Percentiles rank a stretch among this genome's conserved stretches.
phyloP scores from a whole-genome alignment of 352 stramenopile genomes.

The Globisporangium paroecandrum region DNA sequence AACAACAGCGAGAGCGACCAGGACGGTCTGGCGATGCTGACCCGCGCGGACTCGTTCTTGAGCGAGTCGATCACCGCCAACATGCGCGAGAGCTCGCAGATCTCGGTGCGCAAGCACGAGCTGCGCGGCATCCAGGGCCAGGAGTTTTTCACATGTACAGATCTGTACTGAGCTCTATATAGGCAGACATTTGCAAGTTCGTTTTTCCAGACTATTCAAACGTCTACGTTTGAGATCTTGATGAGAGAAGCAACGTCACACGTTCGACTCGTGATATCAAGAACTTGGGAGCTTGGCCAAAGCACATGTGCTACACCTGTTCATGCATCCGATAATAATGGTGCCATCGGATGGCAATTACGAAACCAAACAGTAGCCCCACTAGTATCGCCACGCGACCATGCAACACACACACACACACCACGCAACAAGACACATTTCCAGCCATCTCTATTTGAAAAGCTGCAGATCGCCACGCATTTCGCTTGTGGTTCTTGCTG shows the following conservation, averaged over 20 bases:
- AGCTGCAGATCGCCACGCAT: not conserved
- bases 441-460: not conserved
- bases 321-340: constrained; percentile 21
- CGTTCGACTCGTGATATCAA: not conserved
- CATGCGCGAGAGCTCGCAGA: constrained; percentile 63
- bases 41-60: constrained; percentile 35
- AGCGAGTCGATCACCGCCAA: constrained; percentile 65
- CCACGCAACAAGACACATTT: not conserved
- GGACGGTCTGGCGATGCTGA: constrained; percentile 6
- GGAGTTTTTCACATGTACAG: not conserved
- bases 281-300: not conserved
- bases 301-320: not conserved
- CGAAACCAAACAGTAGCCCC: not conserved
- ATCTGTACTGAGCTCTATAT: too few species aligned
- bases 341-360: not conserved
- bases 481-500: not conserved
- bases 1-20: constrained; percentile 15
- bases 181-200: too few species aligned
- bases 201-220: constrained; percentile 19
- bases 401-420: not conserved
- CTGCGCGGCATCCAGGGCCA: constrained; percentile 72
- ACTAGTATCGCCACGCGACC: not conserved
- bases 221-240: not conserved
- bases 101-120: constrained; percentile 58
- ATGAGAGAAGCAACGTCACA: not conserved